A percentile compares a stretch with the other conserved stretches of the same genome.
Evolutionary conservation across 208 protist species (phyloP).

Genomic region (Crithidia expoeki): DNA sequence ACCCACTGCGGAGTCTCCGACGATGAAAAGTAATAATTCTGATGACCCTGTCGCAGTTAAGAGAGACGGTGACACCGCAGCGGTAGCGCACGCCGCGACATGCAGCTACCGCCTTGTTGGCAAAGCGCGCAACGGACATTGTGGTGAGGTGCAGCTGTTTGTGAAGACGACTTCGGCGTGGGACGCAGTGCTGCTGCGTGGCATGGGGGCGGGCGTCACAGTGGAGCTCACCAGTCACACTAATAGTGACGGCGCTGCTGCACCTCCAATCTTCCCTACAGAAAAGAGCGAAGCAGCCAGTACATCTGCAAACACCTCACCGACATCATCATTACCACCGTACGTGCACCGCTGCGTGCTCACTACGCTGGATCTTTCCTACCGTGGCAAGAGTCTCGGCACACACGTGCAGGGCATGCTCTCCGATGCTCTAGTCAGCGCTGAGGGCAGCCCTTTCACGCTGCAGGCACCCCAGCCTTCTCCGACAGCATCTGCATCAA

Average conservation of each 20-base stretch:
- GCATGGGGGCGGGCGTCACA: slow-evolving; percentile 48
- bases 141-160: slow-evolving; percentile 76
- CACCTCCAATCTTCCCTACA: background rate
- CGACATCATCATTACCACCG: background rate
- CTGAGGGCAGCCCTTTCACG: slow-evolving; percentile 71
- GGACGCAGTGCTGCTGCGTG: slow-evolving; percentile 48
- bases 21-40: no score
- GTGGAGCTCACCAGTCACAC: slow-evolving; percentile 41
- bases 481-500: background rate
- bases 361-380: slow-evolving; percentile 76
- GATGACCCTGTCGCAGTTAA: no score
- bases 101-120: slow-evolving; percentile 63
- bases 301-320: background rate
- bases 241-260: background rate
- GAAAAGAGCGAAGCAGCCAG: background rate
- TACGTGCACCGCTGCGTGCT: slow-evolving; percentile 37
- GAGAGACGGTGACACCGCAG: background rate
- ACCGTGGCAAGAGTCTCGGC: slow-evolving; percentile 79
- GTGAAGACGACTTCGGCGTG: slow-evolving; percentile 44
- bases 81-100: background rate
- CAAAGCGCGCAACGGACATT: slow-evolving; percentile 64
- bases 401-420: slow-evolving; percentile 38
- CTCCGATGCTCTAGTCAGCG: slow-evolving; percentile 53
- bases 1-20: background rate
- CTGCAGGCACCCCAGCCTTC: slow-evolving; percentile 32